Evolutionary conservation across 257 asterid species (phyloP).

Genomic region (Nicotiana tomentosiformis): DNA sequence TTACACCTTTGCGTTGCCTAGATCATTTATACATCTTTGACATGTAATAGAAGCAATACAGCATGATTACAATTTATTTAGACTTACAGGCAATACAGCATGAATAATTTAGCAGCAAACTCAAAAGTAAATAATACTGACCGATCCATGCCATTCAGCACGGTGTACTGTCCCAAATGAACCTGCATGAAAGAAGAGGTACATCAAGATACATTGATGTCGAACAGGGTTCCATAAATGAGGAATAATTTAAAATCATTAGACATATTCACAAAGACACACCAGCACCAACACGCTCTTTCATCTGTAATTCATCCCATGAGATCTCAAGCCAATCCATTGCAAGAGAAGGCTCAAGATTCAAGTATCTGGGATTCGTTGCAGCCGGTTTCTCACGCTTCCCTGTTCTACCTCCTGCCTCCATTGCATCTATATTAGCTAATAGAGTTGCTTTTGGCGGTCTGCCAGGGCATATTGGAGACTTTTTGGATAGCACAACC

Average conservation of each 20-base stretch:
- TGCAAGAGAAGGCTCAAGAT: slow-evolving; percentile 87
- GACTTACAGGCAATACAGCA: neutral
- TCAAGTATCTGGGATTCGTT: slow-evolving; percentile 59
- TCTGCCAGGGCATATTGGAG: slow-evolving; percentile 35
- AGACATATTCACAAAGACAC: slow-evolving; percentile 4
- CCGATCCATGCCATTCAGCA: slow-evolving; percentile 99
- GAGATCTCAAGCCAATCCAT: slow-evolving; percentile 98
- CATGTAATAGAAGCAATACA: neutral
- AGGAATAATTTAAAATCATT: neutral
- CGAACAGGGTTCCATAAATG: neutral
- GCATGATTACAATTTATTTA: neutral
- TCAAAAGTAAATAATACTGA: slow-evolving; percentile 31
- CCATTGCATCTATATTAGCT: slow-evolving; percentile 28
- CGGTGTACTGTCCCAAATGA: slow-evolving; percentile 99
- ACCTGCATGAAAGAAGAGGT: slow-evolving; percentile 35
- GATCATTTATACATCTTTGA: neutral
- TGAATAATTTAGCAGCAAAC: neutral
- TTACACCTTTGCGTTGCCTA: neutral
- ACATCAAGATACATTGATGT: neutral
- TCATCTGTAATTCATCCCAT: slow-evolving; percentile 87
- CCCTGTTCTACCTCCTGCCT: slow-evolving; percentile 31
- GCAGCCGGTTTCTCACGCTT: slow-evolving; percentile 34
- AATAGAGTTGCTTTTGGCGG: slow-evolving; percentile 37
- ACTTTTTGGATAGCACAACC: slow-evolving; percentile 39
- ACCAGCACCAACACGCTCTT: slow-evolving; percentile 98